Base-by-base conservation (phyloP, 1,284 basidiomycete species). In the Schizophyllum commune region DNA sequence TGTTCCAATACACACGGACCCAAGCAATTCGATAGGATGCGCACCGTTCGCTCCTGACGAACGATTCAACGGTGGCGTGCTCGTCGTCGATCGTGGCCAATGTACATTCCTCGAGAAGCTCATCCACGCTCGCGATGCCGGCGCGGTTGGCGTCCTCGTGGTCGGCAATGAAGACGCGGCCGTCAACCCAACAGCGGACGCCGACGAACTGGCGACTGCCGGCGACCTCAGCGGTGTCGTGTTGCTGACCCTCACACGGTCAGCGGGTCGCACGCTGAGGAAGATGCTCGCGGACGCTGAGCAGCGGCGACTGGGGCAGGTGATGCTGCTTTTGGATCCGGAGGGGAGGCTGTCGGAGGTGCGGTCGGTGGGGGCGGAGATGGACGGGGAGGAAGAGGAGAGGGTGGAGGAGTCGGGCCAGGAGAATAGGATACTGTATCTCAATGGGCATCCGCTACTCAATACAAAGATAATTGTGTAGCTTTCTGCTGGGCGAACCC, bases 81-180 rank as follows among this genome's bases (percentile, higher is more conserved):
- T 91, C 32, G 70, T 91, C 7, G 77, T 86, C 5, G 73, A 75
- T 59, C 81, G 92, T 56, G 93, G 93, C 17, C 81, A 79, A 13
- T 96, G 93, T 71, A 88, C 90, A 2, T 96, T 96, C 74, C 70
- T 92, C 19, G 83, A 91, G 68, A 96, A 96, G 74, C 77, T 94
- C 11, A 58, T 83, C 17, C 66, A 78, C 58, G 92, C 91, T 4
- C 79, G 80, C 52, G 72, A 75, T 15, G 87, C 85, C 1, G 87
- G 84, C 6, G 92, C 91, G 8, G 82, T 81, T 1, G 92, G 92
- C 1, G 82, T 92, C 9, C 73, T 96, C 32, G 83, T 94, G 32
- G 73, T 89, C 65, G 86, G 82, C 67, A 78, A 86, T 63, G 81
- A 84, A 51, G 83, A 91, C 22, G 57, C 65, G 6, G 69, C 74